phyloP scores from a whole-genome alignment of 768 basidiomycete genomes.

The Imleria badia region DNA sequence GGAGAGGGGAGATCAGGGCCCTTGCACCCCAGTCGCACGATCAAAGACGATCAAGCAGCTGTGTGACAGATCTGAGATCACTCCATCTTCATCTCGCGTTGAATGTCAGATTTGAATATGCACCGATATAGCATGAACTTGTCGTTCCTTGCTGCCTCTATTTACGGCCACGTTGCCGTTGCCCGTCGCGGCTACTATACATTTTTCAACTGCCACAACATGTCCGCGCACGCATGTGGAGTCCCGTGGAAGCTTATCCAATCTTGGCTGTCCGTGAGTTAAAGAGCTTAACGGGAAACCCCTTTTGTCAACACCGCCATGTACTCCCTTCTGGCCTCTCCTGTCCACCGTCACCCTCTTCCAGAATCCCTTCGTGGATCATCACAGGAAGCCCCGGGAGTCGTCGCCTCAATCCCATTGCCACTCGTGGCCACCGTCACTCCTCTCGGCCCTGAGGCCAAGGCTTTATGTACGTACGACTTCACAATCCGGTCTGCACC shows the following conservation, averaged over 20 bases:
- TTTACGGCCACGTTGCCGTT: conserved; percentile 48
- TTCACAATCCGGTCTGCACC: conserved; percentile 14
- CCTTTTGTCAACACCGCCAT: conserved; percentile 29
- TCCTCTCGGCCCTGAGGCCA: conserved; percentile 13
- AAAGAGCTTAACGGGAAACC: conserved; percentile 44
- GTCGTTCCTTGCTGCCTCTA: conserved; percentile 44
- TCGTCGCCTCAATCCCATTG: conserved; percentile 3
- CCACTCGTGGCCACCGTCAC: conserved; percentile 1
- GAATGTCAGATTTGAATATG: conserved; percentile 39
- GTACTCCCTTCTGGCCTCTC: conserved; percentile 8
- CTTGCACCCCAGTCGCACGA: conserved; percentile 53
- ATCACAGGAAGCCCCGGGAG: conserved; percentile 16
- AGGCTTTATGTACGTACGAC: conserved; percentile 10
- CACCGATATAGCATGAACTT: conserved; percentile 30
- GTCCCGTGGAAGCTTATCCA: conserved; percentile 39
- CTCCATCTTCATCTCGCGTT: conserved; percentile 43
- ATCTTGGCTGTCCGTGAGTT: conserved; percentile 35
- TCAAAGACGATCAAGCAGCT: conserved; percentile 59
- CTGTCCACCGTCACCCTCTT: conserved; percentile 12
- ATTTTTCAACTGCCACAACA: conserved; percentile 35
- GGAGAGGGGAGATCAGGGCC: conserved; percentile 44
- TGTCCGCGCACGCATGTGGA: conserved; percentile 33
- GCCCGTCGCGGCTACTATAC: conserved; percentile 40
- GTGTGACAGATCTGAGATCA: conserved; percentile 38
- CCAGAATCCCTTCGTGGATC: conserved; percentile 27